Base-by-base conservation (phyloP, 176 grass and related monocot genomes). In the Oryza longistaminata region DNA sequence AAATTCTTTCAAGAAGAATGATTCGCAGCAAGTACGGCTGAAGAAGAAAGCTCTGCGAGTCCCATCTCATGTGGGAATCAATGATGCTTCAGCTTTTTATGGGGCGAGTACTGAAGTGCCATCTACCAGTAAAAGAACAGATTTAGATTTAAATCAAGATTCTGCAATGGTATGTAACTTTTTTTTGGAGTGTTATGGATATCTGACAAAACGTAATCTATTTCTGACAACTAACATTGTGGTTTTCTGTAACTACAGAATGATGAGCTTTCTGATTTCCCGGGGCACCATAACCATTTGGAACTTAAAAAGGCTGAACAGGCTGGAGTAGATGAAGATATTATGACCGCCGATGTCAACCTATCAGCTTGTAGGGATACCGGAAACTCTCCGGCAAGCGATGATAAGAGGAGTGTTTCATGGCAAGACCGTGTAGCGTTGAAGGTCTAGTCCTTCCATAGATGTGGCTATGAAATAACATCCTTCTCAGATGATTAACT, bases 351-450 rank as follows among this genome's bases (percentile, higher is more conserved):
- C 0, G 52, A 79, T 75, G 80, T 68, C 69, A 83, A 87, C 26
- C 33, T 83, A 62, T 78, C 88, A 34, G 79, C 73, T 62, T 90
- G 81, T 93, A 90, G 93, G 75, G 80, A 92, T 85, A 72, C 88
- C 40, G 85, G 75, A 33, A 84, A 90, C 42, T 90, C 84, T 42
- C 52, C 73, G 33, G 45, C 78, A 65, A 92, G 73, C 82, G 81
- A 88, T 58, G 79, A 82, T 81, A 93, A 95, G 89, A 93, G 93
- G 87, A 78, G 85, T 44, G 79, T 85, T 40, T 24, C 91, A 74
- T 95, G 91, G 93, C 85, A 92, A 89, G 96, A 98, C 44, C 93
- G 50, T 35, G 77, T 88, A 85, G 85, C 65, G 0, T 88, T 95
- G 58, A 75, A 88, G 82, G 83, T 88, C 52, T 98, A 90, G 66